Conservation (phyloP, 805 yeast species). For the Candida cerambycidarum region DNA sequence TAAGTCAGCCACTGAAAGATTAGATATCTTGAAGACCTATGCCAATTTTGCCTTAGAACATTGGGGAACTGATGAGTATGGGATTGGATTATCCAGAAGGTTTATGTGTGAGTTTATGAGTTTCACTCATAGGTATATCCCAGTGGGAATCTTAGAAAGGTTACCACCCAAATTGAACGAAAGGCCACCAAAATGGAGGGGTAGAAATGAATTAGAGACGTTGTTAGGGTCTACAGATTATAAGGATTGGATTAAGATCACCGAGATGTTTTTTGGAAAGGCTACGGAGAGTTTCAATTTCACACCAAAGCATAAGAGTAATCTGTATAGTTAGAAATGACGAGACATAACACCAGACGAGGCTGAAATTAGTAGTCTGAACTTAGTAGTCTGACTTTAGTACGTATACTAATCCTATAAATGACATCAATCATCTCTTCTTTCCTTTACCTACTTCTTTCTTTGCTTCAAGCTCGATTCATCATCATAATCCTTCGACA, state of each 20-base stretch:
- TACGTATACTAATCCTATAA: too few species aligned
- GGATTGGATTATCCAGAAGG: slow-evolving; percentile 83
- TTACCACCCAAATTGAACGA: slow-evolving; percentile 88
- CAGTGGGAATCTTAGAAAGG: slow-evolving; percentile 87
- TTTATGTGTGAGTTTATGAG: slow-evolving; percentile 92
- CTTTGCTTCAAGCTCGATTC: slow-evolving; percentile 9
- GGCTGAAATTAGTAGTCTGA: too few species aligned
- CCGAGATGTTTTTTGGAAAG: slow-evolving; percentile 94
- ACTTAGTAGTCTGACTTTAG: too few species aligned
- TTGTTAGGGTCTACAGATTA: slow-evolving; percentile 81
- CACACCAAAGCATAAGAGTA: slow-evolving; percentile 94
- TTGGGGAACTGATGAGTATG: slow-evolving; percentile 98
- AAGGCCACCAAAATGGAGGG: slow-evolving; percentile 91
- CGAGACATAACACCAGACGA: too few species aligned
- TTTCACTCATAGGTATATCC: slow-evolving; percentile 91
- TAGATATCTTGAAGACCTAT: slow-evolving; percentile 68
- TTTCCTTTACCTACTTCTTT: too few species aligned
- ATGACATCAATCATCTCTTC: too few species aligned
- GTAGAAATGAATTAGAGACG: slow-evolving; percentile 91
- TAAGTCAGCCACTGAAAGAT: slow-evolving; percentile 85
- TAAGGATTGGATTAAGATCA: slow-evolving; percentile 92
- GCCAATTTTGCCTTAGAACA: slow-evolving; percentile 85
- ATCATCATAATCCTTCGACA: slow-evolving; percentile 57
- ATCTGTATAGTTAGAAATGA: slow-evolving; percentile 61
- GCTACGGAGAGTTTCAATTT: slow-evolving; percentile 73